Evolutionary conservation across 495 filamentous ascomycete species (phyloP).

Genomic region (Viridothelium virens): DNA sequence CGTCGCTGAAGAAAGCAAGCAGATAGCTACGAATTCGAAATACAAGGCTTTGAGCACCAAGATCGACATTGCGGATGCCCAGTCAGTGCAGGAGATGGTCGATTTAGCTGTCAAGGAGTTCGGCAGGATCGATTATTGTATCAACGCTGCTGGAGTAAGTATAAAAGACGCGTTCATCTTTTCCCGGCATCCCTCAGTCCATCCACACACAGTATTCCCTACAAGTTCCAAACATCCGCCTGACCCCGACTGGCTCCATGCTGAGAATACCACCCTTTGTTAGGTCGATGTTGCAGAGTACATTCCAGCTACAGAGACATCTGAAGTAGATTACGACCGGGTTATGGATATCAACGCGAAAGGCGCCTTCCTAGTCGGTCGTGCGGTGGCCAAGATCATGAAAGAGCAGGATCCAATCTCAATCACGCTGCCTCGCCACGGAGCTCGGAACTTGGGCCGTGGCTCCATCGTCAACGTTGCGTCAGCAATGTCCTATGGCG

Average conservation of each 20-base stretch:
- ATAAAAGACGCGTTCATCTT: neutral
- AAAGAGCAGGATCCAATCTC: neutral
- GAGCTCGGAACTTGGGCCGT: constrained; percentile 12
- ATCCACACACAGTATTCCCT: neutral
- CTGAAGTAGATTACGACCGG: constrained; percentile 15
- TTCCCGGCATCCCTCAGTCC: neutral
- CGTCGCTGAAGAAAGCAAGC: constrained; percentile 17
- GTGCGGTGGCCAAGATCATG: constrained; percentile 16
- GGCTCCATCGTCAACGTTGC: constrained; percentile 46
- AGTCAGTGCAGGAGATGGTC: constrained; percentile 14
- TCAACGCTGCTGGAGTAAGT: constrained; percentile 18
- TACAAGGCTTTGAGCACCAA: neutral
- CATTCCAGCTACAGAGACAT: neutral
- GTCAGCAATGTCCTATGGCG: constrained; percentile 38
- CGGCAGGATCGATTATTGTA: constrained; percentile 18
- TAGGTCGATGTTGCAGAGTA: neutral
- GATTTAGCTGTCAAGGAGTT: constrained; percentile 12
- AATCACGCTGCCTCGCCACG: neutral
- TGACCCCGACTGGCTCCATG: too few species aligned
- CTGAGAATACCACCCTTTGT: neutral
- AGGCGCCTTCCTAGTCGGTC: constrained; percentile 17
- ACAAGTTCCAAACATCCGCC: too few species aligned
- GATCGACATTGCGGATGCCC: neutral
- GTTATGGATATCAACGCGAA: constrained; percentile 14
- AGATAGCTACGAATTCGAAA: neutral